Evolutionary conservation across 805 yeast genomes (phyloP).

Genomic region (Peterozyma xylosa): DNA sequence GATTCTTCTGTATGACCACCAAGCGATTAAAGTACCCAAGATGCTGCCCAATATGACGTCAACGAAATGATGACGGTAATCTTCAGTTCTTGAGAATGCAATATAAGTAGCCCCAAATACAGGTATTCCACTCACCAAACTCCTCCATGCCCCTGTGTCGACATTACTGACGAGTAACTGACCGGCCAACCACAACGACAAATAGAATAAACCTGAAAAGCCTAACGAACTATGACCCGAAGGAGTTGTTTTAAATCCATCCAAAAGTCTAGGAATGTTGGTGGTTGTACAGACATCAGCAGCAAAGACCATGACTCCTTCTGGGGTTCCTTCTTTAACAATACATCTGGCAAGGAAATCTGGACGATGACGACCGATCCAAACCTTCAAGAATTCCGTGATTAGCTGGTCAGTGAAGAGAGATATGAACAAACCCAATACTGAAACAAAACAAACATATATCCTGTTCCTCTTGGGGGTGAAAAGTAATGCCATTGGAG

Average conservation of each 20-base stretch:
- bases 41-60: constrained; percentile 72
- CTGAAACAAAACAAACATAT: constrained; percentile 55
- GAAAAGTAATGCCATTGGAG: constrained; percentile 19
- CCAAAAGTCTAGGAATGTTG: constrained; percentile 35
- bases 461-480: constrained; percentile 46
- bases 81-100: constrained; percentile 83
- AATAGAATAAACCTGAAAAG: constrained; percentile 59
- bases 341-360: constrained; percentile 83
- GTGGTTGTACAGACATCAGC: constrained; percentile 58
- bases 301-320: constrained; percentile 47
- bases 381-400: constrained; percentile 71
- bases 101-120: constrained; percentile 62
- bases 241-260: constrained; percentile 79
- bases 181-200: constrained; percentile 60
- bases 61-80: constrained; percentile 87
- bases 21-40: constrained; percentile 58
- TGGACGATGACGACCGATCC: constrained; percentile 88
- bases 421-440: constrained; percentile 59
- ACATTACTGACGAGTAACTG: constrained; percentile 38
- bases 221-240: constrained; percentile 74
- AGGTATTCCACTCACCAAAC: constrained; percentile 45
- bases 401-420: constrained; percentile 51
- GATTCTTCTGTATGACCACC: constrained; percentile 45
- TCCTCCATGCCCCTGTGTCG: constrained; percentile 57
- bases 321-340: constrained; percentile 55